Conservation (phyloP, 208 protist species). For the Angomonas desouzai region DNA sequence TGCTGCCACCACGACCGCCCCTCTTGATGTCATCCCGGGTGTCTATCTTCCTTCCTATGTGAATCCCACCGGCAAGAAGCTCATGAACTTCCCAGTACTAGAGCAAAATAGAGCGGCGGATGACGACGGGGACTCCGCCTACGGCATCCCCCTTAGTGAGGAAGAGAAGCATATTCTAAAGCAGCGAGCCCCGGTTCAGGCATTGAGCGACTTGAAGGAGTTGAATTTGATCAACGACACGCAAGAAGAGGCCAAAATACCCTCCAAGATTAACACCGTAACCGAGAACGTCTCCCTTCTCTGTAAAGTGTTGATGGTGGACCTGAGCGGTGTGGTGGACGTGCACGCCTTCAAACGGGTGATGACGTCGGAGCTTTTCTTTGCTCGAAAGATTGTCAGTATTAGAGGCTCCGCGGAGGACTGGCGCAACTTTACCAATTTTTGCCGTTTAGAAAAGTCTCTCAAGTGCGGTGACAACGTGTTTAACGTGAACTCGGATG, state of each 20-base stretch:
- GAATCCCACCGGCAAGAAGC: slow-evolving; percentile 52
- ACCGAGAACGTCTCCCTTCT: slow-evolving; percentile 22
- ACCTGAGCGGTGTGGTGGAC: slow-evolving; percentile 75
- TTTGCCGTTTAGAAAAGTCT: slow-evolving; percentile 68
- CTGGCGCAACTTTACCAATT: slow-evolving; percentile 45
- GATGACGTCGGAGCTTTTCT: slow-evolving; percentile 57
- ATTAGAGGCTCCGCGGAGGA: slow-evolving; percentile 55
- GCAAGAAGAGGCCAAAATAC: slow-evolving; percentile 81
- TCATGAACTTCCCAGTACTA: slow-evolving; percentile 67
- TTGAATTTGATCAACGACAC: slow-evolving; percentile 72
- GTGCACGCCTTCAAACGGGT: slow-evolving; percentile 49
- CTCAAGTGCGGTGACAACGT: slow-evolving; percentile 79
- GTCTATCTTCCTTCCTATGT: slow-evolving; percentile 66
- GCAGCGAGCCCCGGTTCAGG: slow-evolving; percentile 45
- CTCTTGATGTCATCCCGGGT: slow-evolving; percentile 27
- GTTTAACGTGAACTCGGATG: slow-evolving; percentile 25
- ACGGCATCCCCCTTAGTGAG: slow-evolving; percentile 77
- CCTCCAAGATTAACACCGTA: slow-evolving; percentile 56
- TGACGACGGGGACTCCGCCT: slow-evolving; percentile 51
- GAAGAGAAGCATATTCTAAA: slow-evolving; percentile 67
- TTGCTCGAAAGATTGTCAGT: slow-evolving; percentile 75
- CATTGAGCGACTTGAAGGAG: slow-evolving; percentile 45
- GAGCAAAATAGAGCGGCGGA: slow-evolving; percentile 39
- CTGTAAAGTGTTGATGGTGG: slow-evolving; percentile 61
- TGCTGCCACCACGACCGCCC: slow-evolving; percentile 24